Percentiles rank a stretch among this genome's conserved stretches.
Evolutionary conservation across 768 basidiomycete species (phyloP).

Genomic region (Kwoniella sp.): DNA sequence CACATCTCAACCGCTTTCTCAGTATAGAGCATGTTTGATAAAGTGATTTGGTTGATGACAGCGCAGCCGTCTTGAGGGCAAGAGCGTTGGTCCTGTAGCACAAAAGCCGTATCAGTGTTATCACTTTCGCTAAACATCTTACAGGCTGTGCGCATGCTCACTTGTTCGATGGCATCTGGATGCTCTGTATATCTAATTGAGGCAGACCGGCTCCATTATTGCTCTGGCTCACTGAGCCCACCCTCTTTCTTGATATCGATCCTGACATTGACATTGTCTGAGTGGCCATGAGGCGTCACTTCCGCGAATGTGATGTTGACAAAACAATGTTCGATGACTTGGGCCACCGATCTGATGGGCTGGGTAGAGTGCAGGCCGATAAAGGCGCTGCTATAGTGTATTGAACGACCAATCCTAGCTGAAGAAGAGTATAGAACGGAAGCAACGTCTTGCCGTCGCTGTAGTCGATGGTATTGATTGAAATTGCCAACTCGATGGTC

Average conservation of each 20-base stretch:
- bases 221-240: conserved; percentile 45
- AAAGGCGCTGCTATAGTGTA: conserved; percentile 14
- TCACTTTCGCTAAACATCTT: not conserved
- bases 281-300: conserved; percentile 3
- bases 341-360: not conserved
- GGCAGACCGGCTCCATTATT: conserved; percentile 26
- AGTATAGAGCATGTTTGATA: conserved; percentile 50
- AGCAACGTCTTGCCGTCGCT: not conserved
- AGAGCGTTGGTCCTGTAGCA: conserved; percentile 49
- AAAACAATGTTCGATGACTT: not conserved
- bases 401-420: not conserved
- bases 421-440: not conserved
- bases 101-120: not conserved
- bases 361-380: conserved; percentile 7
- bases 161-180: conserved; percentile 52
- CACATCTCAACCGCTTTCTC: conserved; percentile 43
- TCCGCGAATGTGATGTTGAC: not conserved
- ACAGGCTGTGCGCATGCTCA: conserved; percentile 26
- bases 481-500: not conserved
- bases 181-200: conserved; percentile 46
- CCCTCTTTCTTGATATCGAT: conserved; percentile 41
- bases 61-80: conserved; percentile 54
- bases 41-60: conserved; percentile 49
- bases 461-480: not conserved
- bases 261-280: conserved; percentile 28